Conservation (phyloP, 352 stramenopile genomes). For the Peronospora belbahrii region DNA sequence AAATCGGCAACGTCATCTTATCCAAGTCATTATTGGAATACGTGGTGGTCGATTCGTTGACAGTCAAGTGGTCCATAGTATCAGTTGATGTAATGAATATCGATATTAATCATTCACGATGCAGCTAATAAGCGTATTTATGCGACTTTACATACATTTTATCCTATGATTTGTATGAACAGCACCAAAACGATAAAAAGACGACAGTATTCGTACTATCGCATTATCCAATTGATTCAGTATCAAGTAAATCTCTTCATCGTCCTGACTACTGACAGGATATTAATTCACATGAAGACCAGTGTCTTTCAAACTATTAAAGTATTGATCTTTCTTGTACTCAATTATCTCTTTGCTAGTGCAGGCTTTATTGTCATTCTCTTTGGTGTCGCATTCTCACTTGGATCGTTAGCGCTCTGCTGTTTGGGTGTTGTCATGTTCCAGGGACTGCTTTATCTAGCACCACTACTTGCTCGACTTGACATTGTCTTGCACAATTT, state of each 20-base stretch:
- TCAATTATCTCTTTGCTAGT: conserved; percentile 51
- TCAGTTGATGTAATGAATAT: too few species aligned
- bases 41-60: too few species aligned
- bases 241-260: conserved; percentile 3
- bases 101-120: too few species aligned
- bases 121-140: too few species aligned
- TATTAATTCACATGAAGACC: neutral
- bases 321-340: conserved; percentile 44
- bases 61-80: too few species aligned
- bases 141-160: too few species aligned
- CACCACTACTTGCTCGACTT: conserved; percentile 38
- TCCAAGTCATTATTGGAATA: too few species aligned
- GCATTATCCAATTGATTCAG: conserved; percentile 6
- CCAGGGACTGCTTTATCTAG: conserved; percentile 48
- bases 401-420: conserved; percentile 54
- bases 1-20: too few species aligned
- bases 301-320: conserved; percentile 7
- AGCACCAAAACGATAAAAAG: too few species aligned
- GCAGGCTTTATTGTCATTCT: conserved; percentile 44
- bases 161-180: too few species aligned
- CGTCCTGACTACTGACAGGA: conserved; percentile 8
- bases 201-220: conserved; percentile 6
- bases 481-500: conserved; percentile 64
- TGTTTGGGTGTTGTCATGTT: conserved; percentile 58
- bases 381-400: conserved; percentile 38